These are phyloP conservation scores for Cercospora beticola DNA, from an alignment of 2,329 filamentous ascomycete species.

Conservation along the genomic window DNA sequence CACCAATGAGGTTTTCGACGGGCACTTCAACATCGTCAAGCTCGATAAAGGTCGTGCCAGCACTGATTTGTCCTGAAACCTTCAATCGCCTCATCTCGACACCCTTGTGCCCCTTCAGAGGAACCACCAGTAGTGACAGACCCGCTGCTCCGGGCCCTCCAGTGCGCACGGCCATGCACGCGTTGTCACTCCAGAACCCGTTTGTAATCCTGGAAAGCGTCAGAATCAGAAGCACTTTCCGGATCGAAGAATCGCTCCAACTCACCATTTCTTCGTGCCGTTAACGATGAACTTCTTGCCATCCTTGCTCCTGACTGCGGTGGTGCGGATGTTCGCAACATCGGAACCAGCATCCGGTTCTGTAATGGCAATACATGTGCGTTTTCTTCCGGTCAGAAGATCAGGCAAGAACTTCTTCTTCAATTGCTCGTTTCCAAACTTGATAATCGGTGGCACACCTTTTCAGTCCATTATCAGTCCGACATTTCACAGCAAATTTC, in stretches of 20 bases:
- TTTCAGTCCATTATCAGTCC: not conserved
- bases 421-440: constrained; percentile 62
- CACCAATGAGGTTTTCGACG: constrained; percentile 66
- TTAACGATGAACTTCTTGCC: constrained; percentile 70
- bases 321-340: constrained; percentile 70
- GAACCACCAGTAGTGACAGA: constrained; percentile 67
- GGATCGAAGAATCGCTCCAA: not conserved
- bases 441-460: constrained; percentile 68
- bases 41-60: constrained; percentile 73
- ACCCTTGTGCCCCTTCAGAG: constrained; percentile 65
- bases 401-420: constrained; percentile 68
- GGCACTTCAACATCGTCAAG: constrained; percentile 73
- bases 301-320: constrained; percentile 60
- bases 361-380: constrained; percentile 74
- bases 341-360: constrained; percentile 67
- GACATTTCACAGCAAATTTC: not conserved
- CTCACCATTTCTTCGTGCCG: constrained; percentile 71
- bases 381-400: constrained; percentile 64
- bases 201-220: constrained; percentile 62
- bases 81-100: constrained; percentile 68
- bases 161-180: constrained; percentile 71
- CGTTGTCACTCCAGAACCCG: constrained; percentile 67
- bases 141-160: constrained; percentile 64
- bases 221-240: not conserved
- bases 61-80: constrained; percentile 63